Evolutionary conservation across 257 asterid species (phyloP).

Genomic region (Capsicum pubescens): DNA sequence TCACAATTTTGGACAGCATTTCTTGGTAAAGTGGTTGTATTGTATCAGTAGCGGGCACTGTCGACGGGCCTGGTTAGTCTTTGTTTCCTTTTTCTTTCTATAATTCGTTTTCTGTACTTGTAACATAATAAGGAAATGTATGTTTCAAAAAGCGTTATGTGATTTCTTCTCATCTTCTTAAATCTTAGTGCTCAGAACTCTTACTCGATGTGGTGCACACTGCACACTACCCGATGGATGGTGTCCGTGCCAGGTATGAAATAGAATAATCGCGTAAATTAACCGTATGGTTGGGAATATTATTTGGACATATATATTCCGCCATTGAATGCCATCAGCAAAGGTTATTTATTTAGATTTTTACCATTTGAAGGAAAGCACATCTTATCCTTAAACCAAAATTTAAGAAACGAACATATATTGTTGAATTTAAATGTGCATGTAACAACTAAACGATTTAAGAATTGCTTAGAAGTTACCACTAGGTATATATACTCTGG

Average conservation of each 20-base stretch:
- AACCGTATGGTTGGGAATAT: not conserved
- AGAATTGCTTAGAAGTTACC: no score
- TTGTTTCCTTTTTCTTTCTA: not conserved
- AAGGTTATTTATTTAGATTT: not conserved
- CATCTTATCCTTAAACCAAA: not conserved
- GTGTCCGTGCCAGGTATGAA: not conserved
- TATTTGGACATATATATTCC: not conserved
- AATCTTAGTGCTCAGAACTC: not conserved
- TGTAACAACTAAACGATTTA: no score
- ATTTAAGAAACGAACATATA: not conserved
- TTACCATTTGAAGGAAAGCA: not conserved
- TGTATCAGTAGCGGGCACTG: conserved; percentile 23
- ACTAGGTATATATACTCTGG: no score
- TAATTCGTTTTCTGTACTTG: not conserved
- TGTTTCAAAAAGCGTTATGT: not conserved
- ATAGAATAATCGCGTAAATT: not conserved
- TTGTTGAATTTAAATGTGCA: no score
- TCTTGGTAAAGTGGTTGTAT: conserved; percentile 28
- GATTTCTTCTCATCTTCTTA: not conserved
- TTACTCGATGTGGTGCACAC: not conserved
- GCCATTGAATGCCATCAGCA: not conserved
- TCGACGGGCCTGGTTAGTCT: not conserved
- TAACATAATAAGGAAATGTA: conserved; percentile 21
- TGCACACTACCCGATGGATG: not conserved
- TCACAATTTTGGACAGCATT: conserved; percentile 38